Evolutionary conservation across 106 monocot species (phyloP), one percentile per base, ranked within the genome.

Genomic region (Alisma plantagoaquatica): DNA sequence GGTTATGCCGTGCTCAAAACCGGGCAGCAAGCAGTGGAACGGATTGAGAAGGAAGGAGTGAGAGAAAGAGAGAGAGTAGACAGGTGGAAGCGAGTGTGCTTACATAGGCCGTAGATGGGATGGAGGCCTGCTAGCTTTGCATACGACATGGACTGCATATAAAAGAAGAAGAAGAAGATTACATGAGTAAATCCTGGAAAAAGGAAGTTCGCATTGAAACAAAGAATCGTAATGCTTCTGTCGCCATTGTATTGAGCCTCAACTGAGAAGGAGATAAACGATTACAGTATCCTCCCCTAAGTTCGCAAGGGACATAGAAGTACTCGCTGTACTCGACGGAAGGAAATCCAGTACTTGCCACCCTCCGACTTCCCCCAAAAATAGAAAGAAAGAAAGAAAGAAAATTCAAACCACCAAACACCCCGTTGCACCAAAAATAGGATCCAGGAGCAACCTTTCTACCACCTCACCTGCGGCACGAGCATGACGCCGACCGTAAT

Each of bases 401-500:
- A n/a, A n/a, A n/a, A n/a, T n/a, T n/a, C n/a, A n/a, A n/a, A n/a
- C n/a, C n/a, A n/a, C n/a, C n/a, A n/a, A n/a, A n/a, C n/a, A n/a
- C n/a, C n/a, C n/a, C n/a, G n/a, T n/a, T n/a, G n/a, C n/a, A n/a
- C n/a, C n/a, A n/a, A n/a, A n/a, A n/a, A n/a, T n/a, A n/a, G n/a
- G n/a, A n/a, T n/a, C n/a, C n/a, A n/a, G n/a, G n/a, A n/a, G n/a
- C n/a, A n/a, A n/a, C n/a, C n/a, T n/a, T n/a, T n/a, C n/a, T n/a
- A n/a, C n/a, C n/a, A n/a, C n/a, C 24, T 1, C 38, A 85, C 96
- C 84, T 98, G 96, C 29, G 98, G 98, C 23, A 98, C 82, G 57
- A 98, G 98, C 98, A 98, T 98, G 74, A 90, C 90, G 22, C 98
- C 98, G 44, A 98, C 90, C 59, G 85, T 98, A 66, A 64, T 33